These are phyloP conservation scores for Cyathus olla DNA, from an alignment of 1,284 basidiomycete genomes.

Conservation along the genomic window DNA sequence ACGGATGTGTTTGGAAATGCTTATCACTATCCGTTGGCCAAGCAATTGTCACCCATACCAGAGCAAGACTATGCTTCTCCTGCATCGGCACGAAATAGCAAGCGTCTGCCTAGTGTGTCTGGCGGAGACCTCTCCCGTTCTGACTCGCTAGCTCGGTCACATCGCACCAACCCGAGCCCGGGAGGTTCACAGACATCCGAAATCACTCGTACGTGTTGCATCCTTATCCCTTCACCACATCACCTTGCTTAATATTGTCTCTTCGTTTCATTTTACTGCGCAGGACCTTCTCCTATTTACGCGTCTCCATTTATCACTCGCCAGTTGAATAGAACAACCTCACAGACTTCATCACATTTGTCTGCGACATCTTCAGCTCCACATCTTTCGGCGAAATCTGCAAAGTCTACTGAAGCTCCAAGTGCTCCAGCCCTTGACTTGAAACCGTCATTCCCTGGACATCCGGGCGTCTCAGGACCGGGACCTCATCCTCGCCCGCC, in stretches of 20 bases:
- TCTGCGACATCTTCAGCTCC: constrained; percentile 46
- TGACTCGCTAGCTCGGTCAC: constrained; percentile 22
- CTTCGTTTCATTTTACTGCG: constrained; percentile 8
- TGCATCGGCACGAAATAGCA: constrained; percentile 43
- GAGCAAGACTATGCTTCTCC: constrained; percentile 69
- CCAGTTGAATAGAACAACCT: constrained; percentile 65
- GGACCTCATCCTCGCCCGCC: constrained; percentile 37
- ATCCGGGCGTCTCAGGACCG: constrained; percentile 40
- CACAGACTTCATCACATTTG: constrained; percentile 67
- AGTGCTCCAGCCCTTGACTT: constrained; percentile 68
- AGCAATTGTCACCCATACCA: constrained; percentile 64
- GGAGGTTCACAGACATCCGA: constrained; percentile 47
- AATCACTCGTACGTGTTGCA: constrained; percentile 44
- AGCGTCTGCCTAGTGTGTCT: constrained; percentile 27
- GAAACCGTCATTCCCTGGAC: constrained; percentile 63
- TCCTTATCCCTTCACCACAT: not conserved
- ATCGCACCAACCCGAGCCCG: constrained; percentile 34
- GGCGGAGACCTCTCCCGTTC: constrained; percentile 14
- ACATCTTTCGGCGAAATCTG: constrained; percentile 31
- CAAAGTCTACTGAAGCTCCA: constrained; percentile 47
- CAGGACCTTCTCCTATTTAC: constrained; percentile 53
- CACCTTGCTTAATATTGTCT: not conserved
- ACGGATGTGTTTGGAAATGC: constrained; percentile 48
- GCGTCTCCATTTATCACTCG: constrained; percentile 63
- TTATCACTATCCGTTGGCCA: constrained; percentile 46